Percentiles rank a stretch among this genome's conserved stretches.
phyloP scores from a whole-genome alignment of 768 basidiomycete species.

The Calocybe gangraenosa region DNA sequence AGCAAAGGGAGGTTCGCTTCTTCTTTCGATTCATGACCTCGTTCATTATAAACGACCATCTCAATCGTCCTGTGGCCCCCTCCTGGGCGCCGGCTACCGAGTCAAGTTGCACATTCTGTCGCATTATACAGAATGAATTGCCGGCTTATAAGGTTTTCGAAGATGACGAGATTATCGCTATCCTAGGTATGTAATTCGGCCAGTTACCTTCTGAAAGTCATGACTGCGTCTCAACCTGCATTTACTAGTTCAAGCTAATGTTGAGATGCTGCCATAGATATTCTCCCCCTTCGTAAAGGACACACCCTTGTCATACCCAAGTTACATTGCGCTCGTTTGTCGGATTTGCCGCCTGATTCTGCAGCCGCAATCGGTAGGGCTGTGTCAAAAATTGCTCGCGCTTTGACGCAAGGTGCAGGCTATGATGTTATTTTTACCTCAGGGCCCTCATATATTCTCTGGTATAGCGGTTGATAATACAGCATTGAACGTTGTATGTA shows the following conservation, averaged over 20 bases:
- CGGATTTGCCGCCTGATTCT: conserved; percentile 58
- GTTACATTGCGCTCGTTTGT: conserved; percentile 53
- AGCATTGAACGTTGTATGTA: conserved; percentile 71
- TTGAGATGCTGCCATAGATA: conserved; percentile 39
- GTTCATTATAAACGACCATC: conserved; percentile 65
- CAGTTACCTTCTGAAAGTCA: neutral
- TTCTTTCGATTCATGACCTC: conserved; percentile 50
- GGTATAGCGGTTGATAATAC: conserved; percentile 55
- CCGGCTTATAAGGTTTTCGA: conserved; percentile 54
- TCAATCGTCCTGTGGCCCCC: conserved; percentile 37
- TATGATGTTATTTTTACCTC: no score
- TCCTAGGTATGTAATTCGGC: conserved; percentile 45
- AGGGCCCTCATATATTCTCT: no score
- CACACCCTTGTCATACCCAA: conserved; percentile 74
- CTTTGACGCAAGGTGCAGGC: conserved; percentile 52
- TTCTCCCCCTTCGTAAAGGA: conserved; percentile 60
- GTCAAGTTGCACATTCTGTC: conserved; percentile 57
- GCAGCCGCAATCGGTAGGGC: conserved; percentile 56
- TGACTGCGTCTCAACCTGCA: neutral
- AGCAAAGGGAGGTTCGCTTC: no score
- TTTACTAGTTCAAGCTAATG: neutral
- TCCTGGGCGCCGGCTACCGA: conserved; percentile 44
- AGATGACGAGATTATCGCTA: conserved; percentile 57
- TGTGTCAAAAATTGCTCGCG: conserved; percentile 58
- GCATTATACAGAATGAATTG: conserved; percentile 48